Conservation (phyloP, 768 basidiomycete species). For the Leccinum sublutescens region DNA sequence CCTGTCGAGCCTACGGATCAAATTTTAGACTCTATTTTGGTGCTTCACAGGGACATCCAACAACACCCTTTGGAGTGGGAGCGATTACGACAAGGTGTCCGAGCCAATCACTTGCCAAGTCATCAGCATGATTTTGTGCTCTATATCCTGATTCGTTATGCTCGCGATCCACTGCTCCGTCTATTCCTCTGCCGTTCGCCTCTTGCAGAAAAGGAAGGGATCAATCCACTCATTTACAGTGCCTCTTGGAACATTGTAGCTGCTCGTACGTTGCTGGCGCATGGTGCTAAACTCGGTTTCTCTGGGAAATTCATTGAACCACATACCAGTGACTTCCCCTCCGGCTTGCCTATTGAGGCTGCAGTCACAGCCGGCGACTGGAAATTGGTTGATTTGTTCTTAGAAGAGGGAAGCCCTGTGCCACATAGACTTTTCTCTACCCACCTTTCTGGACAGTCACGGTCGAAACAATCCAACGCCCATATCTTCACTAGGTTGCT, state of each 20-base stretch:
- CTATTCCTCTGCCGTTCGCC: background rate
- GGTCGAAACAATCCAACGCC: accelerated
- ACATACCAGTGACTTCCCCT: background rate
- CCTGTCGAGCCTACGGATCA: background rate
- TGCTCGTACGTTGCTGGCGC: background rate
- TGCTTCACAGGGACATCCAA: background rate
- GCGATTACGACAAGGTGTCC: background rate
- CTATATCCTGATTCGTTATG: background rate
- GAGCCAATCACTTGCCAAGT: background rate
- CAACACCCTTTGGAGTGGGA: background rate
- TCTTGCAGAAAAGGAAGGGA: background rate
- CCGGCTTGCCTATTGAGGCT: background rate
- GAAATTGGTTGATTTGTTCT: background rate
- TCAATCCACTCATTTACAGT: background rate
- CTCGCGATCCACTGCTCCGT: background rate
- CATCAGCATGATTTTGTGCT: background rate
- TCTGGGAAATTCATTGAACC: background rate
- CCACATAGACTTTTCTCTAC: background rate
- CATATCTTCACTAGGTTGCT: background rate
- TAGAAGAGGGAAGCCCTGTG: background rate
- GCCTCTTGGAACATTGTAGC: background rate
- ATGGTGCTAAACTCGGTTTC: background rate
- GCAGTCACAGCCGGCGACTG: background rate
- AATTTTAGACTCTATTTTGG: background rate
- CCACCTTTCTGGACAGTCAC: too few species aligned